Evolutionary conservation across 2,329 filamentous ascomycete species (phyloP), one percentile per base, ranked within the genome.

Genomic region (Cladophialophora carrionii): DNA sequence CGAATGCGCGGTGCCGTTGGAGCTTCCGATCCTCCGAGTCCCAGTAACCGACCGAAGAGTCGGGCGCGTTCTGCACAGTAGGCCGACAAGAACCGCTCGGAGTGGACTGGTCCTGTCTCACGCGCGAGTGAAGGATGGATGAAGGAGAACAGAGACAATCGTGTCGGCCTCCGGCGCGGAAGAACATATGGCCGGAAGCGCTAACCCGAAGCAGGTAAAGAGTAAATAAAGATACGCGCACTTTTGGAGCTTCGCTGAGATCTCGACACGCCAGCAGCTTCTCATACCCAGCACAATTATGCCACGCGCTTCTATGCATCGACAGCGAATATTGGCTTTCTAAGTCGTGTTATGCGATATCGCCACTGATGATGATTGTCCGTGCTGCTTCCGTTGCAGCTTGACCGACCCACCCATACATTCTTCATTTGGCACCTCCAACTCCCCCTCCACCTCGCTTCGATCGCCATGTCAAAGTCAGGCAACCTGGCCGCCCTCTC

Each of bases 401-500:
- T 24, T 61, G 51, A 61, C 24, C 59, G 51, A 54, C 24, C 53
- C 34, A 34, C 61, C 32, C 32, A 10, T 58, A 31, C 37, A 55
- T 32, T 43, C 43, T n/a, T 65, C 26, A 24, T 29, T 26, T 14
- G 14, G 52, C 14, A 12, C 26, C 26, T 29, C 26, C 26, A 20
- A 26, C 29, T 31, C 20, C 43, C 10, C 49, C 24, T 41, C 37
- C 58, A 20, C 31, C 3, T 51, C 26, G 22, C 24, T 54, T 31
- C 62, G 22, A 43, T 24, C 62, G 26, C 37, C 61, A 72, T 72
- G 70, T 72, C 70, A 52, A 72, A 72, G 66, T 70, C 70, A 4
- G 70, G 70, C 32, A 72, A 72, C 57, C 62, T 72, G 60, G 68
- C 69, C 46, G 69, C 69, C n/a, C 56, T 72, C 31, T 69, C 70